These are phyloP conservation scores for Peronospora tabacina DNA, from an alignment of 352 stramenopile genomes.

Conservation along the genomic window DNA sequence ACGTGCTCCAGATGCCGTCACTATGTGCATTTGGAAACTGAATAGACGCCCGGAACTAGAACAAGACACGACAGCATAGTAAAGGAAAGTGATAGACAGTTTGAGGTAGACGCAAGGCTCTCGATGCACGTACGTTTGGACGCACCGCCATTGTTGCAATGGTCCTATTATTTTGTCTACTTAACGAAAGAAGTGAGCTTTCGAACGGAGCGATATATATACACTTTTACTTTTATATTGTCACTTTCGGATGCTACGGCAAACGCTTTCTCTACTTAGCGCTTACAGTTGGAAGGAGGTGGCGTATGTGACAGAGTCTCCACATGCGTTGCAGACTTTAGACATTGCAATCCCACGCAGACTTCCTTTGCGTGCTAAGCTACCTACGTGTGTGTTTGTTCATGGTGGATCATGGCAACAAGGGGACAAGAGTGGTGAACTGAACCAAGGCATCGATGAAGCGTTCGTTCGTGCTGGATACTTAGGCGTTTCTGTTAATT, in stretches of 20 bases:
- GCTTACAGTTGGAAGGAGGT: constrained; percentile 65
- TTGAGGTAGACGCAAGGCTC: not conserved
- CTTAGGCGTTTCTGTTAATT: constrained; percentile 71
- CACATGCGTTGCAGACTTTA: constrained; percentile 47
- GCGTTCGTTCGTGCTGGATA: constrained; percentile 46
- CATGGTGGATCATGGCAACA: constrained; percentile 81
- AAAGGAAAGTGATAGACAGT: not conserved
- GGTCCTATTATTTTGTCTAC: not conserved
- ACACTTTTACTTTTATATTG: not conserved
- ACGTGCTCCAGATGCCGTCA: constrained; percentile 85
- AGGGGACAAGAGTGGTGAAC: constrained; percentile 58
- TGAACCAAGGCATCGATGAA: constrained; percentile 59
- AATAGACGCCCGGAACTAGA: constrained; percentile 70
- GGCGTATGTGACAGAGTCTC: constrained; percentile 33
- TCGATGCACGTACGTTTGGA: constrained; percentile 20
- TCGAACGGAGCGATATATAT: not conserved
- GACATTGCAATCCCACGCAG: constrained; percentile 54
- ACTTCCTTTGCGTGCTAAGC: constrained; percentile 21
- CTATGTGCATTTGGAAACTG: constrained; percentile 80
- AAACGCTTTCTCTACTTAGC: constrained; percentile 25
- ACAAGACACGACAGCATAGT: not conserved
- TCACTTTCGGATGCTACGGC: constrained; percentile 21
- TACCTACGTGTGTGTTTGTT: constrained; percentile 72
- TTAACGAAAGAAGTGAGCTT: not conserved
- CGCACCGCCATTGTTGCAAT: constrained; percentile 16